Evolutionary conservation across 2,329 filamentous ascomycete genomes (phyloP), one percentile per base, ranked within the genome.

Genomic region (Fusarium anthophilum): DNA sequence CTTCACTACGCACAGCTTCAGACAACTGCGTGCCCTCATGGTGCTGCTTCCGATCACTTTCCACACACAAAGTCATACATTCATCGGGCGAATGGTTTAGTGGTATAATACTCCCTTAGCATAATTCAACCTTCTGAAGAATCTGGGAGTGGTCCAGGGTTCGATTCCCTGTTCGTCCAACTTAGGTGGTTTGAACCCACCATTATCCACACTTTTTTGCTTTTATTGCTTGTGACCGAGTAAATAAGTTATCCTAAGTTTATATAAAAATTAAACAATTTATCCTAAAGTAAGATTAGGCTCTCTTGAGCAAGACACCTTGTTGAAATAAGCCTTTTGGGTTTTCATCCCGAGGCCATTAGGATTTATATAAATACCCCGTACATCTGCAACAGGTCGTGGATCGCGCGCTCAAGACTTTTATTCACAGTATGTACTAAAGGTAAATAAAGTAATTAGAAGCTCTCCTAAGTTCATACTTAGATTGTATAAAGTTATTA

Each of bases 41-140:
- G 6, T 28, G 13, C 22, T 14, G 24, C 28, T 63, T 72, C 57
- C 6, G 43, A 1, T 2, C 2, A 0, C 0, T 0, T 0, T 2
- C 9, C 1, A 15, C 12, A 45, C 20, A 63, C n/a, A 10, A 51
- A 53, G 30, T 50, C 38, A 63, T 9, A 41, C 63, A 64, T 63
- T 69, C 63, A 47, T 37, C 38, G 70, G 70, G 70, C 70, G 70
- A 72, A 72, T 73, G 70, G 70, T 73, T 73, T 73, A 73, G 70
- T 73, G 70, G 70, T 72, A 72, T 72, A 72, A 72, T 72, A 72
- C 69, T 72, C 69, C 69, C 69, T 72, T 72, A 72, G 70, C 70
- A 72, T 37, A 38, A 48, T 64, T 72, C 64, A 32, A 26, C 8
- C 8, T 30, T 59, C 22, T 30, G 58, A 64, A 50, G 17, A 41